Conservation (phyloP, 768 basidiomycete species). For the Infundibulicybe gibba region DNA sequence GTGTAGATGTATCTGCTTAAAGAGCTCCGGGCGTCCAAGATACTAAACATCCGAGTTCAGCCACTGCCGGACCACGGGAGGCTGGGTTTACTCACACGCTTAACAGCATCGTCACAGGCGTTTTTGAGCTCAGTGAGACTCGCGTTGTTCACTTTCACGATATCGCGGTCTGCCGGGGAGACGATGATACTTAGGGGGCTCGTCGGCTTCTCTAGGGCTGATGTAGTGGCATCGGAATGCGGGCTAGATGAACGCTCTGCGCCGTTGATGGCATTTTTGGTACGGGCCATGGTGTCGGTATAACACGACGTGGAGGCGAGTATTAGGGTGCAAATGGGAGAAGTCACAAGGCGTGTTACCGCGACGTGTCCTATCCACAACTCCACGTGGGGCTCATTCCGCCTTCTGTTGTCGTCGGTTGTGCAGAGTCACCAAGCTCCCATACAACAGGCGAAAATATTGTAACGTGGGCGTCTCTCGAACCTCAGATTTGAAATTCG, state of each 20-base stretch:
- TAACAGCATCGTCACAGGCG: conserved; percentile 84
- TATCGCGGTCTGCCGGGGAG: conserved; percentile 42
- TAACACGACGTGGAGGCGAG: too few relatives aligned
- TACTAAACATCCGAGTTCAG: conserved; percentile 48
- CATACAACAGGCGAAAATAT: too few relatives aligned
- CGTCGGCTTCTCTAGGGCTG: conserved; percentile 41
- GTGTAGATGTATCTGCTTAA: conserved; percentile 83
- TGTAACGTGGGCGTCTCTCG: too few relatives aligned
- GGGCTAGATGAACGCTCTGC: conserved; percentile 15
- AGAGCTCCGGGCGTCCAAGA: conserved; percentile 74
- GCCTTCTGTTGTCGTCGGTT: too few relatives aligned
- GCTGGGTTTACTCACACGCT: conserved; percentile 55
- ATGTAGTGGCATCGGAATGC: conserved; percentile 14
- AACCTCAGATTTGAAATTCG: too few relatives aligned
- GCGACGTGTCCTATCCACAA: neutral
- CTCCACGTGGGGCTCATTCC: too few relatives aligned
- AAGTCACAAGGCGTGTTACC: too few relatives aligned
- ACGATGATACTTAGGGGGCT: conserved; percentile 51
- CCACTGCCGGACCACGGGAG: neutral
- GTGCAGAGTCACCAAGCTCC: too few relatives aligned
- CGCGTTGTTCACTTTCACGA: conserved; percentile 58
- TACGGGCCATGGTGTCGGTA: conserved; percentile 11
- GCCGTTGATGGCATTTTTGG: conserved; percentile 11
- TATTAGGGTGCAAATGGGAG: too few relatives aligned
- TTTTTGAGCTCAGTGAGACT: conserved; percentile 61